Percentiles rank a stretch among this genome's conserved stretches.
Evolutionary conservation across 108 stramenopile genomes (phyloP).

Genomic region (Nannochloropsis gaditana): DNA sequence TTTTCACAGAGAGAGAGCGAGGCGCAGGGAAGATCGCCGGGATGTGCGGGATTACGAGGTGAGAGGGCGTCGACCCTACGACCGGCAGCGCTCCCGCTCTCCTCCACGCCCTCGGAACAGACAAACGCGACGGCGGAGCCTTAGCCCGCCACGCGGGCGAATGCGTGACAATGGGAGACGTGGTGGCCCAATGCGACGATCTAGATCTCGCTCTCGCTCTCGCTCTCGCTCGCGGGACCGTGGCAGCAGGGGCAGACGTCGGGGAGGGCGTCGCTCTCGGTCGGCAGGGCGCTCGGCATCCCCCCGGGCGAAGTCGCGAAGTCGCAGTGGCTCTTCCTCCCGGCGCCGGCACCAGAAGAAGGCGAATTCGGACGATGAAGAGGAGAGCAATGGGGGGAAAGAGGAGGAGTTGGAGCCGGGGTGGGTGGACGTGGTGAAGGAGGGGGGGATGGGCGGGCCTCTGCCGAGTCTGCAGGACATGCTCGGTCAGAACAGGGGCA

Average conservation of each 20-base stretch:
- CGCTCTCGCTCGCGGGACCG: not conserved
- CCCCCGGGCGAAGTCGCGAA: not conserved
- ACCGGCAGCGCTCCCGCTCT: too few relatives aligned
- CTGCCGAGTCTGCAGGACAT: not conserved
- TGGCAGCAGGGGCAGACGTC: not conserved
- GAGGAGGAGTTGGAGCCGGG: not conserved
- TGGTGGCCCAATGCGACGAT: not conserved
- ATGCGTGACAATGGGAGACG: not conserved
- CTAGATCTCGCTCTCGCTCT: not conserved
- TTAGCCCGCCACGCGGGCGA: not conserved
- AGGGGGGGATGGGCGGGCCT: slow-evolving; percentile 15
- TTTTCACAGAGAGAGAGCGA: too few relatives aligned
- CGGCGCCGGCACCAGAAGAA: not conserved
- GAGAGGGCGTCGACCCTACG: too few relatives aligned
- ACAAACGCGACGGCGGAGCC: not conserved
- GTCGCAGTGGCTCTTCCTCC: not conserved
- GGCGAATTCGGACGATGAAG: not conserved
- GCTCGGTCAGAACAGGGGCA: not conserved
- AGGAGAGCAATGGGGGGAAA: not conserved
- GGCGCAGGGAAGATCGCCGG: too few relatives aligned
- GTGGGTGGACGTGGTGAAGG: not conserved
- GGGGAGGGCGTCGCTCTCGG: not conserved
- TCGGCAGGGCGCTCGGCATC: not conserved
- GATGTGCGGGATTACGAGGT: too few relatives aligned
- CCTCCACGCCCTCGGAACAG: too few relatives aligned